These are phyloP conservation scores for Exsudoporus floridanus DNA, from an alignment of 1,284 basidiomycete genomes.

Conservation along the genomic window DNA sequence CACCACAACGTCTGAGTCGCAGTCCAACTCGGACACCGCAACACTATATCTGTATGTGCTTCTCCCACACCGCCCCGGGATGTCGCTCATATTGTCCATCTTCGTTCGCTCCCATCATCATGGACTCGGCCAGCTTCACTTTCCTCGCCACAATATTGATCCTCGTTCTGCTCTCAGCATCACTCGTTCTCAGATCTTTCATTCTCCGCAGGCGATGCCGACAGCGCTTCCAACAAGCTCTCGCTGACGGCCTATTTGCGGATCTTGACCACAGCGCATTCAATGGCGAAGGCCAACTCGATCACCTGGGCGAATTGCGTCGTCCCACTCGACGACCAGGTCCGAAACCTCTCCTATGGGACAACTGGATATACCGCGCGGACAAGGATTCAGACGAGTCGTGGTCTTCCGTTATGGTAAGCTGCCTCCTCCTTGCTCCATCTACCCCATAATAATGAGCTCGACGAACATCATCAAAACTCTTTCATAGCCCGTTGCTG, in stretches of 20 bases:
- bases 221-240: slow-evolving; percentile 48
- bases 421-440: not conserved
- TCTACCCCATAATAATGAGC: not conserved
- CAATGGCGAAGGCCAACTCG: not conserved
- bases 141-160: slow-evolving; percentile 70
- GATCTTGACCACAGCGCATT: slow-evolving; percentile 16
- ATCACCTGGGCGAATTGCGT: not conserved
- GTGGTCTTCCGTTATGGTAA: slow-evolving; percentile 21
- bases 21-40: slow-evolving; percentile 26
- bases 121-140: slow-evolving; percentile 50
- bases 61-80: slow-evolving; percentile 15
- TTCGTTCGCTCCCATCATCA: slow-evolving; percentile 9
- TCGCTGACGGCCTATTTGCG: slow-evolving; percentile 46
- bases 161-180: slow-evolving; percentile 60
- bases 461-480: not conserved
- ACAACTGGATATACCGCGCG: slow-evolving; percentile 10
- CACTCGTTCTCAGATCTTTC: slow-evolving; percentile 62
- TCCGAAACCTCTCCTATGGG: slow-evolving; percentile 21
- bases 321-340: slow-evolving; percentile 10
- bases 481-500: slow-evolving; percentile 20
- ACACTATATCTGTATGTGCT: slow-evolving; percentile 39
- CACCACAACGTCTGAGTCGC: slow-evolving; percentile 1
- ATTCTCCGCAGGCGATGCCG: slow-evolving; percentile 60
- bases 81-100: slow-evolving; percentile 4
- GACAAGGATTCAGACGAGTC: not conserved